A percentile compares a stretch with the other conserved stretches of the same genome.
Evolutionary conservation across 2,329 filamentous ascomycete species (phyloP).

Genomic region (Beauveria pseudobassiana): DNA sequence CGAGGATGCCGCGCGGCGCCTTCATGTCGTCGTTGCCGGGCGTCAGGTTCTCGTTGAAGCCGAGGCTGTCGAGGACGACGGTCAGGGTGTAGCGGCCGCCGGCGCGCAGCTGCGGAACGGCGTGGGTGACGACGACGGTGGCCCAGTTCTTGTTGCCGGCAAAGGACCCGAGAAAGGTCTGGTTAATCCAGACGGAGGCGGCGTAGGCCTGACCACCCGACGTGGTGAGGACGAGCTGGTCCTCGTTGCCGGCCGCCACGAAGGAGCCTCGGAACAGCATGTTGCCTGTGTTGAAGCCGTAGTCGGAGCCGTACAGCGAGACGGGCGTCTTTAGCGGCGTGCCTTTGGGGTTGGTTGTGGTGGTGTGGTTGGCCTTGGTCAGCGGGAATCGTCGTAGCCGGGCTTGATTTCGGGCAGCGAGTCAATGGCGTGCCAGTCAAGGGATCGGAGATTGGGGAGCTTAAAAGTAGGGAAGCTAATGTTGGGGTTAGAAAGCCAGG

Average conservation of each 20-base stretch:
- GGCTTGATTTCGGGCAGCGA: slow-evolving; percentile 60
- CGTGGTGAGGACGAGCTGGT: slow-evolving; percentile 47
- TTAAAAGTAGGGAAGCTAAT: slow-evolving; percentile 40
- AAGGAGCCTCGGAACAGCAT: slow-evolving; percentile 67
- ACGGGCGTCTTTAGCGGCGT: slow-evolving; percentile 52
- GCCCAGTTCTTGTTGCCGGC: slow-evolving; percentile 43
- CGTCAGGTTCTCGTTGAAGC: slow-evolving; percentile 58
- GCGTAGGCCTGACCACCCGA: slow-evolving; percentile 63
- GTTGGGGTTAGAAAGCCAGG: slow-evolving; percentile 41
- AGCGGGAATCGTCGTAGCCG: slow-evolving; percentile 61
- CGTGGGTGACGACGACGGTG: slow-evolving; percentile 49
- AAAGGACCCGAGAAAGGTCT: slow-evolving; percentile 57
- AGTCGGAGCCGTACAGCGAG: slow-evolving; percentile 62
- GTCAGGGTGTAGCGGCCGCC: slow-evolving; percentile 56
- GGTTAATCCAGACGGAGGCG: slow-evolving; percentile 58
- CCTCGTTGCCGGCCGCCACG: slow-evolving; percentile 52
- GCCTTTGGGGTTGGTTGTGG: slow-evolving; percentile 52
- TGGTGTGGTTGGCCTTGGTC: slow-evolving; percentile 49
- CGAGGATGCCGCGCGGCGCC: slow-evolving; percentile 52
- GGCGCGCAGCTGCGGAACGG: slow-evolving; percentile 41
- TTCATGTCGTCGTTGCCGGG: slow-evolving; percentile 56
- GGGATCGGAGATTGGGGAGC: slow-evolving; percentile 37
- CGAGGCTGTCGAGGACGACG: slow-evolving; percentile 65
- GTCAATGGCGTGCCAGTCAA: slow-evolving; percentile 64
- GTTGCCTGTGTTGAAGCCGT: slow-evolving; percentile 64